These are phyloP conservation scores for Leccinum uliginosum DNA, from an alignment of 768 basidiomycete genomes.

Conservation along the genomic window DNA sequence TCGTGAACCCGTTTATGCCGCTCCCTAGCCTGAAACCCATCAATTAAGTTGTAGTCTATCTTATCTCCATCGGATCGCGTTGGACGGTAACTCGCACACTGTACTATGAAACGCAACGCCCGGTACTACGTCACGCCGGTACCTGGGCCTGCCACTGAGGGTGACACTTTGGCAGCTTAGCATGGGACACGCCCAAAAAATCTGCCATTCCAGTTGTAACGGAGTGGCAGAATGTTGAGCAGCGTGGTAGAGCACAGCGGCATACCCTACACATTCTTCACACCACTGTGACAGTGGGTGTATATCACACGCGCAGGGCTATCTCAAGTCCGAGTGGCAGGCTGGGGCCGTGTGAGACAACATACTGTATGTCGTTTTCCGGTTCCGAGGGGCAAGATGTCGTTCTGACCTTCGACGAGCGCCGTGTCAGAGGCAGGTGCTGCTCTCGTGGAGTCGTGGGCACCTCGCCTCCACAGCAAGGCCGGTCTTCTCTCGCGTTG, in stretches of 20 bases:
- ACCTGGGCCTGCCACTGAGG: slow-evolving; percentile 1
- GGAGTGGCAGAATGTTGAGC: not conserved
- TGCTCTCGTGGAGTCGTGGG: slow-evolving; percentile 7
- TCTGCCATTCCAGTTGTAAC: not conserved
- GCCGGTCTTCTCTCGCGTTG: slow-evolving; percentile 6
- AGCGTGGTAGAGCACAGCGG: not conserved
- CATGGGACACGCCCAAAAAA: not conserved
- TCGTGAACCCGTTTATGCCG: not conserved
- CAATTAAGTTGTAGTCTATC: not conserved
- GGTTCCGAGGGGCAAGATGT: slow-evolving; percentile 20
- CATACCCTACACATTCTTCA: not conserved
- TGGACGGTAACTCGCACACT: not conserved
- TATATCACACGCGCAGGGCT: slow-evolving; percentile 7
- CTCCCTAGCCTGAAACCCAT: slow-evolving; percentile 10
- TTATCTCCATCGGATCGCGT: slow-evolving; percentile 6
- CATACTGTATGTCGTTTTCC: slow-evolving; percentile 5
- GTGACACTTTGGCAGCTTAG: slow-evolving; percentile 3
- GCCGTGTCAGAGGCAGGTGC: slow-evolving; percentile 8
- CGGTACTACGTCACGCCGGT: not conserved
- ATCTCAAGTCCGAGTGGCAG: slow-evolving; percentile 6
- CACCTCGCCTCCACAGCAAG: slow-evolving; percentile 21
- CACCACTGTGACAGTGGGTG: slow-evolving; percentile 3
- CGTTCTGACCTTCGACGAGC: slow-evolving; percentile 10
- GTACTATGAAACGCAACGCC: not conserved
- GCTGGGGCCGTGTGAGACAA: slow-evolving; percentile 1